Percentiles rank a stretch among this genome's conserved stretches.
Conservation (phyloP, 768 basidiomycete species). For the Crucibulum laeve region DNA sequence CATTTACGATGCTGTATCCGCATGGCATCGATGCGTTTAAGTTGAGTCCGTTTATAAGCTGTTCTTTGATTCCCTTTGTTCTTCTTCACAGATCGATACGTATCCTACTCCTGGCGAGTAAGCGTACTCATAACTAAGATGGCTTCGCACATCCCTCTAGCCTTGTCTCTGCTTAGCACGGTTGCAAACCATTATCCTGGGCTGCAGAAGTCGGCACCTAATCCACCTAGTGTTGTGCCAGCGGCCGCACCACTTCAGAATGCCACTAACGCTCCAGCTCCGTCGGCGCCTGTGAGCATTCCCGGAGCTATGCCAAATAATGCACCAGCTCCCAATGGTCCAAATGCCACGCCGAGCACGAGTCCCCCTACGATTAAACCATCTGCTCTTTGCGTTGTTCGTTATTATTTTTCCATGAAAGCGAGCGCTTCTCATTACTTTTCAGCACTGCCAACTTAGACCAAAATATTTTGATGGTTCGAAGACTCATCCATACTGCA, state of each 20-base stretch:
- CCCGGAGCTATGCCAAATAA: slow-evolving; percentile 20
- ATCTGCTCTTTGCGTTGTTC: slow-evolving; percentile 47
- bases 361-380: slow-evolving; percentile 24
- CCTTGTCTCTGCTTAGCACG: slow-evolving; percentile 37
- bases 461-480: slow-evolving; percentile 54
- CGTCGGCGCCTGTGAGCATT: slow-evolving; percentile 26
- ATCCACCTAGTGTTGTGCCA: slow-evolving; percentile 6
- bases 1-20: slow-evolving; percentile 14
- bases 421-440: slow-evolving; percentile 4
- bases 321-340: slow-evolving; percentile 16
- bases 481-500: slow-evolving; percentile 54
- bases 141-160: slow-evolving; percentile 40
- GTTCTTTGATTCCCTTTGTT: slow-evolving; percentile 6
- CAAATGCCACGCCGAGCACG: slow-evolving; percentile 6
- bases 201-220: slow-evolving; percentile 23
- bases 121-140: slow-evolving; percentile 21
- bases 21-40: slow-evolving; percentile 15
- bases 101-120: slow-evolving; percentile 11
- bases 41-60: slow-evolving; percentile 26
- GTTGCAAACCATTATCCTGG: slow-evolving; percentile 32
- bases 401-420: slow-evolving; percentile 12
- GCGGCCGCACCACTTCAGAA: slow-evolving; percentile 19
- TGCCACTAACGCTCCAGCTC: slow-evolving; percentile 16
- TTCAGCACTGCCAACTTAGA: slow-evolving; percentile 48
- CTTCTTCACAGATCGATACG: slow-evolving; percentile 6